These are phyloP conservation scores for Mortierella hygrophila DNA, from an alignment of 192 early-diverging fungal species.

Conservation along the genomic window DNA sequence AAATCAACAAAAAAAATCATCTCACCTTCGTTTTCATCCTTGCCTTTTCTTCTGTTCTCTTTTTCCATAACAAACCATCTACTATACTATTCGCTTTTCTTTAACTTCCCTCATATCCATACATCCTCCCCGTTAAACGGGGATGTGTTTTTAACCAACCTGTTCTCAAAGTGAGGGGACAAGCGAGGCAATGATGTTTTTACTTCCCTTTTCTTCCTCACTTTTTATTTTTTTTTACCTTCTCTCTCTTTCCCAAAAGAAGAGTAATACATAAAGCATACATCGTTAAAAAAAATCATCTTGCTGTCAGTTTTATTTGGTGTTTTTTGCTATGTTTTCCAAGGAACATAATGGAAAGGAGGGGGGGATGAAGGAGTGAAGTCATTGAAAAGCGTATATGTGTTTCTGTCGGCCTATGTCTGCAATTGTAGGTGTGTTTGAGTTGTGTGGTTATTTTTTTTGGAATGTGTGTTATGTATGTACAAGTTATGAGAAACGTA, in stretches of 20 bases:
- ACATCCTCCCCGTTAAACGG: background rate
- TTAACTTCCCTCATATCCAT: background rate
- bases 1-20: constrained; percentile 5
- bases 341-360: constrained; percentile 9
- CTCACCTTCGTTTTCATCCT: too few species aligned
- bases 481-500: background rate
- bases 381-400: background rate
- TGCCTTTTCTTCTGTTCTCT: background rate
- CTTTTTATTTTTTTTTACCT: background rate
- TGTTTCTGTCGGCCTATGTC: background rate
- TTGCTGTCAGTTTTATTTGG: background rate
- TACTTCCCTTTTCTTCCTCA: background rate
- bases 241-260: background rate
- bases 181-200: too few species aligned
- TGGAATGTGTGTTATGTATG: background rate
- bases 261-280: background rate
- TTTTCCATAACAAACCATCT: background rate
- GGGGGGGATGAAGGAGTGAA: background rate
- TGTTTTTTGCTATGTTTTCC: background rate
- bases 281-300: background rate
- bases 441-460: background rate
- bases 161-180: too few species aligned
- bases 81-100: background rate
- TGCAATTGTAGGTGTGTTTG: background rate
- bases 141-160: background rate